Conservation (phyloP, 179 eudicot species). For the Silene noctiflora region DNA sequence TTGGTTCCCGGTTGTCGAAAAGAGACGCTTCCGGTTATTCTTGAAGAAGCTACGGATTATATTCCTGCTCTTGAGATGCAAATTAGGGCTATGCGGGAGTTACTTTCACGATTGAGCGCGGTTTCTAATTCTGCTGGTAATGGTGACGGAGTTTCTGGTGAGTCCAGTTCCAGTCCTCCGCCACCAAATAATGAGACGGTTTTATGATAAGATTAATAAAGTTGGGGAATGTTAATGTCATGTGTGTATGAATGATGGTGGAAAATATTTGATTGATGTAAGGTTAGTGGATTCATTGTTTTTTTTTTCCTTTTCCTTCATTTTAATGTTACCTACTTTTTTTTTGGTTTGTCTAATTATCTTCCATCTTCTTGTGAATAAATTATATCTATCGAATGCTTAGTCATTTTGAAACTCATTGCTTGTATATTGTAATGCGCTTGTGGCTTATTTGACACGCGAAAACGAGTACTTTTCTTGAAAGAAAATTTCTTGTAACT, state of each 20-base stretch:
- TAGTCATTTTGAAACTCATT: no score
- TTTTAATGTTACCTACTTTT: no score
- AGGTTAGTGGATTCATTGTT: neutral
- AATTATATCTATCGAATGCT: no score
- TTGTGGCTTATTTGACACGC: no score
- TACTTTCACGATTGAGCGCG: slow-evolving; percentile 38
- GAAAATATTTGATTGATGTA: neutral
- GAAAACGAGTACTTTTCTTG: no score
- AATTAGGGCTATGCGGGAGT: slow-evolving; percentile 62
- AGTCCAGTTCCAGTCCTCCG: slow-evolving; percentile 2
- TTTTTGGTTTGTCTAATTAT: no score
- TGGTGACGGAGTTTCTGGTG: slow-evolving; percentile 2
- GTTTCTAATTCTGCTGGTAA: slow-evolving; percentile 2
- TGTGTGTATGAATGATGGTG: neutral
- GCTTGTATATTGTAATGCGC: no score
- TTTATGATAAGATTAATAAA: neutral
- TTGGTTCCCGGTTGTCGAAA: slow-evolving; percentile 86
- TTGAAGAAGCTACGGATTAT: slow-evolving; percentile 85
- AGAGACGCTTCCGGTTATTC: slow-evolving; percentile 59
- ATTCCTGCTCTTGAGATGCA: slow-evolving; percentile 94
- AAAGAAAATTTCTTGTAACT: no score
- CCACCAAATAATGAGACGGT: slow-evolving; percentile 19
- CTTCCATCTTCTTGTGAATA: neutral
- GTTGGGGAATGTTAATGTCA: neutral
- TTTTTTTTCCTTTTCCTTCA: no score